phyloP scores from a whole-genome alignment of 331 rosid species.

The Pyracantha coccinea region DNA sequence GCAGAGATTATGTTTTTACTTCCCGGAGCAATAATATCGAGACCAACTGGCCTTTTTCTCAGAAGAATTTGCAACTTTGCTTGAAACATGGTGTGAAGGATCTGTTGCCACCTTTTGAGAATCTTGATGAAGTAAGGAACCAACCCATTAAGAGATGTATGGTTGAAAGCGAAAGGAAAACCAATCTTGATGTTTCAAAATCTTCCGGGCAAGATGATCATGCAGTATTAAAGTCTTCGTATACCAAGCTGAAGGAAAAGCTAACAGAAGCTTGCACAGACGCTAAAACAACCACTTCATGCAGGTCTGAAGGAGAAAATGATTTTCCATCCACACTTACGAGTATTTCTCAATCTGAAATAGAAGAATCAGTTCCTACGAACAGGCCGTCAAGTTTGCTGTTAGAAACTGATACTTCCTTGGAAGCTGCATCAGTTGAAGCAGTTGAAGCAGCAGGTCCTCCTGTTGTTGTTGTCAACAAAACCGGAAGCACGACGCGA shows the following conservation, averaged over 20 bases:
- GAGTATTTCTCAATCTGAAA: slow-evolving; percentile 33
- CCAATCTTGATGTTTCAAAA: slow-evolving; percentile 15
- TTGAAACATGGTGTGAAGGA: slow-evolving; percentile 46
- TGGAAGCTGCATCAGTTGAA: slow-evolving; percentile 28
- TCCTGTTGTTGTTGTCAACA: slow-evolving; percentile 16
- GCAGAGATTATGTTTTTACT: slow-evolving; percentile 54
- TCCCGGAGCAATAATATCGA: slow-evolving; percentile 42
- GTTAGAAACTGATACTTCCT: slow-evolving; percentile 19
- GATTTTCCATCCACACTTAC: slow-evolving; percentile 39
- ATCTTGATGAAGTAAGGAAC: slow-evolving; percentile 25
- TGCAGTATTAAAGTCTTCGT: slow-evolving; percentile 8
- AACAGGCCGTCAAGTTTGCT: slow-evolving; percentile 23
- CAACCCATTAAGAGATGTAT: slow-evolving; percentile 16
- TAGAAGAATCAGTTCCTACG: slow-evolving; percentile 35
- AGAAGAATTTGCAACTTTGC: slow-evolving; percentile 41
- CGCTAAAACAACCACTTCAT: slow-evolving; percentile 13
- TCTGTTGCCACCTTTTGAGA: slow-evolving; percentile 49
- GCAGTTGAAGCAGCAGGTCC: slow-evolving; percentile 13
- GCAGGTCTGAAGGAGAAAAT: slow-evolving; percentile 38
- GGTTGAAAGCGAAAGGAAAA: slow-evolving; percentile 20
- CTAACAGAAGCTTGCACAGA: slow-evolving; percentile 22
- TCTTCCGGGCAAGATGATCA: slow-evolving; percentile 21
- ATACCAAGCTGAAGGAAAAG: slow-evolving; percentile 20
- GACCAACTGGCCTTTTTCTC: slow-evolving; percentile 55
- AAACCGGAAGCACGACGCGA: slow-evolving; percentile 24